These are phyloP conservation scores for Oxyria digyna DNA, from an alignment of 148 eudicot species.

Conservation along the genomic window DNA sequence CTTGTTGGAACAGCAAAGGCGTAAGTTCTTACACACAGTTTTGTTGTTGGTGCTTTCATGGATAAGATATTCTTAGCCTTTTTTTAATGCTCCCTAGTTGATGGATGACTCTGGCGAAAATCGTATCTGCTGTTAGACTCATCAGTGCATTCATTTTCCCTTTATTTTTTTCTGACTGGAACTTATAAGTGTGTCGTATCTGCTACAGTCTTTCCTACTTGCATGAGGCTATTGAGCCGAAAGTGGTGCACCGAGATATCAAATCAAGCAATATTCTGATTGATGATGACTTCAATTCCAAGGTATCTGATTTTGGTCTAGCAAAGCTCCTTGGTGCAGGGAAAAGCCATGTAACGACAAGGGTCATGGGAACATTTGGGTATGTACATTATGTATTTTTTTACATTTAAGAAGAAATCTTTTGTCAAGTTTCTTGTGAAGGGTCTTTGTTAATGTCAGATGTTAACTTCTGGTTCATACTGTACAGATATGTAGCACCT, in stretches of 20 bases:
- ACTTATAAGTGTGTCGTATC: not conserved
- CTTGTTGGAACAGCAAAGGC: slow-evolving; percentile 72
- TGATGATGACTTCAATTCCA: slow-evolving; percentile 50
- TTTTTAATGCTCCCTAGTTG: not conserved
- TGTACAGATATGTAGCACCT: slow-evolving; percentile 61
- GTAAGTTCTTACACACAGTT: slow-evolving; percentile 22
- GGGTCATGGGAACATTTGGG: slow-evolving; percentile 87
- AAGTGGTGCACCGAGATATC: slow-evolving; percentile 73
- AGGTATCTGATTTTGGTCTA: slow-evolving; percentile 70
- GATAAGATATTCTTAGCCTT: not conserved
- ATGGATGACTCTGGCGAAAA: not conserved
- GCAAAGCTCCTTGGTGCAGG: slow-evolving; percentile 75
- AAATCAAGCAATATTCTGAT: slow-evolving; percentile 74
- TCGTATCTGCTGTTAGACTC: not conserved
- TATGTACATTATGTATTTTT: slow-evolving; percentile 14
- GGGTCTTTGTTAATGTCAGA: not conserved
- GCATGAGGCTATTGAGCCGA: slow-evolving; percentile 76
- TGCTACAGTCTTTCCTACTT: slow-evolving; percentile 57
- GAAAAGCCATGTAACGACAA: slow-evolving; percentile 64
- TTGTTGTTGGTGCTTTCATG: not conserved
- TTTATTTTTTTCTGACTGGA: not conserved
- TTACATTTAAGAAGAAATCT: no score
- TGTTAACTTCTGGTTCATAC: not conserved
- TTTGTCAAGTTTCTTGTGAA: not conserved
- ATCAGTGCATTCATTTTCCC: not conserved